Evolutionary conservation across 768 basidiomycete species (phyloP).

Genomic region (Fomitopsis serialis): DNA sequence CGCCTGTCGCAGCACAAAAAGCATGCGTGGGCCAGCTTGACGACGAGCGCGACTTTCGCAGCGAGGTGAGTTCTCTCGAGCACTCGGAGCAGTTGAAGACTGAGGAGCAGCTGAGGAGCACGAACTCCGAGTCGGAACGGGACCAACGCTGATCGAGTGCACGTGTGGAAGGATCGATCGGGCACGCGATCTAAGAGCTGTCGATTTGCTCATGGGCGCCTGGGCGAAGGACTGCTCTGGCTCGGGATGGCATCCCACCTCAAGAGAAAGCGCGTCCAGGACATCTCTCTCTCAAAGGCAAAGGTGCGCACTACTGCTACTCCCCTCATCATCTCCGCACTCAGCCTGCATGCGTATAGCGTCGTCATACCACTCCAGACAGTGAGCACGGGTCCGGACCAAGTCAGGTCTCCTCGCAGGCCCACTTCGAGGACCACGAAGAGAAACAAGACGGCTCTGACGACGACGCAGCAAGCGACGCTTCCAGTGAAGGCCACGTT

Average conservation of each 20-base stretch:
- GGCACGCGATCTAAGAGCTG: no score
- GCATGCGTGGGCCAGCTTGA: no score
- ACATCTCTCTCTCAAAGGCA: no score
- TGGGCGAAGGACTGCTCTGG: not conserved
- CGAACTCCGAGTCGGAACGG: no score
- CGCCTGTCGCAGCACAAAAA: no score
- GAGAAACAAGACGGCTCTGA: not conserved
- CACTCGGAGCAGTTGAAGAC: no score
- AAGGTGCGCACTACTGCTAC: not conserved
- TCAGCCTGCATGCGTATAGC: not conserved
- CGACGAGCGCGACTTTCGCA: no score
- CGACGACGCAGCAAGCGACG: not conserved
- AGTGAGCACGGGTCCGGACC: not conserved
- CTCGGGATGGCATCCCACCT: not conserved
- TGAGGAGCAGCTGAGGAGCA: no score
- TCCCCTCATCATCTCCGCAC: not conserved
- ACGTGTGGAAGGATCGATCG: no score
- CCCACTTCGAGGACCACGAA: not conserved
- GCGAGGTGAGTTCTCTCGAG: no score
- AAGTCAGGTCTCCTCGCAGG: not conserved
- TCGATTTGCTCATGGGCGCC: no score
- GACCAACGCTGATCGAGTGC: no score
- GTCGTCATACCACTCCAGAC: not conserved
- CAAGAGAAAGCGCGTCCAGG: not conserved
- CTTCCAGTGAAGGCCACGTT: slow-evolving; percentile 1